Evolutionary conservation across 495 filamentous ascomycete species (phyloP).

Genomic region (Hyaloscypha bicolor): DNA sequence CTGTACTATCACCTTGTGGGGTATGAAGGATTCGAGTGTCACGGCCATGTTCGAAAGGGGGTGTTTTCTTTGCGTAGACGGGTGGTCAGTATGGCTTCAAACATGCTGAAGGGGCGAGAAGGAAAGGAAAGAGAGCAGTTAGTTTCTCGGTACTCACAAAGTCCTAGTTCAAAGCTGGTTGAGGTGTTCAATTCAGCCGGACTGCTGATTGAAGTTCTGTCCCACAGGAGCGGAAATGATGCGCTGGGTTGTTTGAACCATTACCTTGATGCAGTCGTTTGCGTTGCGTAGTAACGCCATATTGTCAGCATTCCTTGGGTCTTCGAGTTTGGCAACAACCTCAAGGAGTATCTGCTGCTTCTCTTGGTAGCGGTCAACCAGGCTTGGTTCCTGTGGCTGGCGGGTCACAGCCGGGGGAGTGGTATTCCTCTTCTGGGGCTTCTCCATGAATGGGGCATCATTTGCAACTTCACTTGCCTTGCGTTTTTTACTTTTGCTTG

Average conservation of each 20-base stretch:
- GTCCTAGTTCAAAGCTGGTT: neutral
- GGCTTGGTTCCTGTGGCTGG: conserved; percentile 28
- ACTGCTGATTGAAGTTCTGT: conserved; percentile 17
- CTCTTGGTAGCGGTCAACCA: conserved; percentile 24
- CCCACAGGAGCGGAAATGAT: conserved; percentile 18
- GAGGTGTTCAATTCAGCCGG: conserved; percentile 25
- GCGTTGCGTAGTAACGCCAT: conserved; percentile 27
- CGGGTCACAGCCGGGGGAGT: conserved; percentile 24
- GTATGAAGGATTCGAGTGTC: neutral
- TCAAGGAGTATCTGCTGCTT: conserved; percentile 21
- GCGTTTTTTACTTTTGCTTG: conserved; percentile 27
- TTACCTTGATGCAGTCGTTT: conserved; percentile 29
- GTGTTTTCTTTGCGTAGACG: neutral
- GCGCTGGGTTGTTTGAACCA: conserved; percentile 23
- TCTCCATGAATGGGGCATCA: conserved; percentile 16
- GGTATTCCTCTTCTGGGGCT: conserved; percentile 16
- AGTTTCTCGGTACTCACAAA: conserved; percentile 21
- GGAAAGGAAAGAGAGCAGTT: neutral
- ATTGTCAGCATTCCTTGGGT: conserved; percentile 25
- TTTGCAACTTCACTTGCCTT: conserved; percentile 23
- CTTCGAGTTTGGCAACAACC: conserved; percentile 23
- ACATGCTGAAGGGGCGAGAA: neutral
- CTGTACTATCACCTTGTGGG: conserved; percentile 19
- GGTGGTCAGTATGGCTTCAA: conserved; percentile 3
- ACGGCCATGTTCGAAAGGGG: neutral